Evolutionary conservation across 2,329 filamentous ascomycete species (phyloP), one percentile per base, ranked within the genome.

Genomic region (Verticillium nubilum): DNA sequence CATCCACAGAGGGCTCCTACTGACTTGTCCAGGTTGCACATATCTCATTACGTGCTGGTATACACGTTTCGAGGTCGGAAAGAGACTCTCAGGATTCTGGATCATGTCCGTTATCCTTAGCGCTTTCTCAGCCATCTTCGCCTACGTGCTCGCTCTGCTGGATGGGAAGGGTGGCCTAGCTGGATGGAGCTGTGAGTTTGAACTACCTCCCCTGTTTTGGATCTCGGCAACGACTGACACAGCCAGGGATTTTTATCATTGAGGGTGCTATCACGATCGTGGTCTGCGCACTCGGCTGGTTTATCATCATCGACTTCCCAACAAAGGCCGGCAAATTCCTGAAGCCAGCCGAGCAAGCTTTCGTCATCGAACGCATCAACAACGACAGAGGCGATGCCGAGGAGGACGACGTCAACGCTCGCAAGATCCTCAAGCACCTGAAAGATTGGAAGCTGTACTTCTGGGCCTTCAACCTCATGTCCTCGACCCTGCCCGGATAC

Each of bases 21-120:
- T 37, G 7, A 37, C 25, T 6, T 17, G 4, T 13, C 15, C 25
- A 54, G 68, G 68, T 19, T 74, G 72, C 59, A 72, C 70, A 9
- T 74, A 69, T 60, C 61, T 74, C 7, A 67, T 75, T 17, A 66
- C 65, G 7, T 72, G 68, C 42, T 74, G 73, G 71, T 75, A 74
- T 59, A 67, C 65, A 17, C 66, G 73, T 4, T 74, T 69, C 52
- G 72, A 75, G 59, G 68, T 75, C 2, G 70, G 66, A 15, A 70
- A 69, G 42, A 62, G 70, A 35, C 37, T 62, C 2, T 61, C 61
- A 1, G 56, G 50, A 0, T 62, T 62, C 4, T 61, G 61, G 61
- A 60, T 62, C 35, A 25, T 62, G 3, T 61, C 61, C n/a, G 54
- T 58, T 17, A 5, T 62, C 7, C 25, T 54, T 2, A 56, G 56